Evolutionary conservation across 768 basidiomycete genomes (phyloP).

Genomic region (Auricularia heimuer): DNA sequence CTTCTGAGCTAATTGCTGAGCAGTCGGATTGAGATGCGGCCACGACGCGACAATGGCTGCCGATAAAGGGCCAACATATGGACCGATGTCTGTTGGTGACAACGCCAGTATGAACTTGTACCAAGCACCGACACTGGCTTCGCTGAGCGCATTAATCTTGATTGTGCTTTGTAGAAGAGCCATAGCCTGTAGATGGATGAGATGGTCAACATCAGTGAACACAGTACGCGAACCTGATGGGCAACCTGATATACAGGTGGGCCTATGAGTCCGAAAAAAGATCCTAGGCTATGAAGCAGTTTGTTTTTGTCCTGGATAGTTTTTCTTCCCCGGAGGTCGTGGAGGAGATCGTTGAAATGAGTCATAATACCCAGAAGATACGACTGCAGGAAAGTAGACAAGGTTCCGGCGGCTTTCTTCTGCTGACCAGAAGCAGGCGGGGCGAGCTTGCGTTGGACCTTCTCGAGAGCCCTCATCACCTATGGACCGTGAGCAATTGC

Average conservation of each 20-base stretch:
- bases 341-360: slow-evolving; percentile 74
- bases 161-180: slow-evolving; percentile 89
- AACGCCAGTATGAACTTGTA: slow-evolving; percentile 62
- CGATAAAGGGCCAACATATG: slow-evolving; percentile 78
- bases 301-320: slow-evolving; percentile 56
- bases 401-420: slow-evolving; percentile 20
- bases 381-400: slow-evolving; percentile 55
- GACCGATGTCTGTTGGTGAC: slow-evolving; percentile 58
- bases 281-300: slow-evolving; percentile 71
- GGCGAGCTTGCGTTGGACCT: slow-evolving; percentile 28
- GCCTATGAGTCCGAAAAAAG: slow-evolving; percentile 61
- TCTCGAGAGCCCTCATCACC: slow-evolving; percentile 36
- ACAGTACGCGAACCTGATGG: slow-evolving; percentile 61
- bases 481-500: slow-evolving; percentile 20
- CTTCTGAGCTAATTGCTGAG: slow-evolving; percentile 42
- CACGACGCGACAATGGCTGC: slow-evolving; percentile 77
- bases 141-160: slow-evolving; percentile 60
- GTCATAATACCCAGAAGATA: slow-evolving; percentile 82
- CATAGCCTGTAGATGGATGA: slow-evolving; percentile 58
- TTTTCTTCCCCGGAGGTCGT: slow-evolving; percentile 75
- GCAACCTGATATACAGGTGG: slow-evolving; percentile 63
- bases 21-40: slow-evolving; percentile 45
- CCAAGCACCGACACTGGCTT: slow-evolving; percentile 77
- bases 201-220: slow-evolving; percentile 25
- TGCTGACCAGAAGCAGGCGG: slow-evolving; percentile 11